phyloP scores from a whole-genome alignment of 148 eudicot genomes.

The Rhododendron griersonianum region DNA sequence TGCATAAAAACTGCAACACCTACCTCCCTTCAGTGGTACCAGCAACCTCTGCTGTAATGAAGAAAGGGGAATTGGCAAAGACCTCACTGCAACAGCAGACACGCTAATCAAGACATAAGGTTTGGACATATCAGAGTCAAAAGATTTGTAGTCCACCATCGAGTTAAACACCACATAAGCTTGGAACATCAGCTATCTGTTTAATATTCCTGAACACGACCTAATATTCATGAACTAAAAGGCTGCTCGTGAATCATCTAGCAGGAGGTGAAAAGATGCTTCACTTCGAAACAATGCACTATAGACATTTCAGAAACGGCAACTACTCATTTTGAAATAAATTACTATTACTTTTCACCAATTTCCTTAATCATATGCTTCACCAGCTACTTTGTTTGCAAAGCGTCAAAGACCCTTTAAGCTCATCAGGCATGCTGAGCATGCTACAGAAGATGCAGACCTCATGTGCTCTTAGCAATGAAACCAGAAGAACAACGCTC shows the following conservation, averaged over 20 bases:
- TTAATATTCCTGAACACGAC: neutral
- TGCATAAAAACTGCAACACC: conserved; percentile 6
- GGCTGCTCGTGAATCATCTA: neutral
- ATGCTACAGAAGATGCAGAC: neutral
- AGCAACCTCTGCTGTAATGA: conserved; percentile 85
- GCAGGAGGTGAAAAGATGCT: neutral
- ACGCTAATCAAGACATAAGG: conserved; percentile 13
- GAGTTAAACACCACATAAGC: neutral
- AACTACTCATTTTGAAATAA: neutral
- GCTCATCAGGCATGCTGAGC: neutral
- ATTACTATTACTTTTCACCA: neutral
- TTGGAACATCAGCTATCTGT: neutral
- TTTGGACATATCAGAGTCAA: neutral
- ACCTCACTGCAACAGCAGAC: conserved; percentile 63
- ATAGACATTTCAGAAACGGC: neutral
- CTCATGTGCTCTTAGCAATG: neutral
- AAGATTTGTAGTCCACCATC: neutral
- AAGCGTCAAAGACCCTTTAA: neutral
- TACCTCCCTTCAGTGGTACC: conserved; percentile 66
- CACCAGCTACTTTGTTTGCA: neutral
- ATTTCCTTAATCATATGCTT: neutral
- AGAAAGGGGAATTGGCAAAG: conserved; percentile 92
- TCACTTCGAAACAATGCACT: neutral
- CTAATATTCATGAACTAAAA: neutral
- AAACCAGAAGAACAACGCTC: neutral